Base-by-base conservation (phyloP, 2,329 filamentous ascomycete genomes). In the Drechslerella dactyloides region DNA sequence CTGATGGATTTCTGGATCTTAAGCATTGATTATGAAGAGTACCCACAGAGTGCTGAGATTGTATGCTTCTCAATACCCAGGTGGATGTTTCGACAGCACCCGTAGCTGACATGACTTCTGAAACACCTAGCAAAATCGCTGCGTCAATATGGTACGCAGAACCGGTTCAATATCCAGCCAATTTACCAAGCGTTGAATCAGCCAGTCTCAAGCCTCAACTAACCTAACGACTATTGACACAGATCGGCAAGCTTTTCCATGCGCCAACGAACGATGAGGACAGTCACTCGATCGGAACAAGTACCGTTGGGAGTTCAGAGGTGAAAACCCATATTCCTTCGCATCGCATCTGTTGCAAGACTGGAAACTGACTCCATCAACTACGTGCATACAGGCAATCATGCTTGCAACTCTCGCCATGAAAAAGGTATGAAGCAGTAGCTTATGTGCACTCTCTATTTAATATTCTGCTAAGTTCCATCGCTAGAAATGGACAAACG, bases 231-330 rank as follows among this genome's bases (percentile, higher is more conserved):
- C 19, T 15, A 24, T 24, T n/a, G 5, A 0, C 19, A 30, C 19
- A 72, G 68, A 96, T 97, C 75, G 92, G 90, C 46, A 86, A 89
- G 70, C 85, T 97, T 50, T 96, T 96, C 86, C 86, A 97, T 80
- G 89, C 89, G 8, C 91, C 91, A 0, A 80, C 81, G 0, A 79
- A 82, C 13, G 81, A 81, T 10, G 81, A 84, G 1, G 83, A 84
- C 27, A 82, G 83, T 1, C 86, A 87, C 70, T 87, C 91, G 52
- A 86, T 97, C 78, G 93, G 93, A 44, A 97, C 93, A 0, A 93
- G 90, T 3, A 93, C 89, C 46, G 88, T 97, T 72, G 93, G 93
- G 52, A 93, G 89, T 69, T 96, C 91, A 59, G 93, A 97, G 80
- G 66, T 70, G 59, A 19, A 3, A 17, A 0, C 13, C 81, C 81